Evolutionary conservation across 805 yeast species (phyloP).

Genomic region (Cyberlindnera japonica): DNA sequence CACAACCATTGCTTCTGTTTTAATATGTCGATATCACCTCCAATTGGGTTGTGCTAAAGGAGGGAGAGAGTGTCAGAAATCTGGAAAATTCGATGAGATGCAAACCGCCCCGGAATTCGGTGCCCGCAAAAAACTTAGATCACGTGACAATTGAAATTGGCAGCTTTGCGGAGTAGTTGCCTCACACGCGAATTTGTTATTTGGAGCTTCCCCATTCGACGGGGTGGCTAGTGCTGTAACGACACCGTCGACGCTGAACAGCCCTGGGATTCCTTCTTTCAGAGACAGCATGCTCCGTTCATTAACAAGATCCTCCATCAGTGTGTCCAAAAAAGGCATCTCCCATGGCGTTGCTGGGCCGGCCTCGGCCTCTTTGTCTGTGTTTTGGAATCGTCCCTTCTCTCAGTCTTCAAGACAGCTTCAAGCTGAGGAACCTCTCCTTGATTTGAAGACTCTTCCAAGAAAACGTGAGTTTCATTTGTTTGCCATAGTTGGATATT

Average conservation of each 20-base stretch:
- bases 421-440: slow-evolving; percentile 13
- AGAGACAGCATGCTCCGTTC: not conserved
- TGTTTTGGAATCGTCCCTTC: slow-evolving; percentile 1
- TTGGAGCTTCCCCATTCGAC: not conserved
- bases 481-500: not conserved
- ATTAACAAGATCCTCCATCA: not conserved
- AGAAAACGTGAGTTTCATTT: slow-evolving; percentile 15
- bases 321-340: not conserved
- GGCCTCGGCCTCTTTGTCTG: not conserved
- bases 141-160: no score
- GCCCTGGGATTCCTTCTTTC: not conserved
- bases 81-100: not conserved
- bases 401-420: not conserved
- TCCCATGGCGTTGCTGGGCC: not conserved
- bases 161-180: no score
- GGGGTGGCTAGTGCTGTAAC: not conserved
- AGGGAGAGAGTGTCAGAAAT: not conserved
- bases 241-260: not conserved
- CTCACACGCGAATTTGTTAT: not conserved
- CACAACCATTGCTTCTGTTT: not conserved
- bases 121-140: not conserved
- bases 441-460: slow-evolving; percentile 22
- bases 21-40: not conserved
- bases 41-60: not conserved
- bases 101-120: not conserved